Base-by-base conservation (phyloP, 1,139 yeast genomes). In the Yamadazyma oceani region DNA sequence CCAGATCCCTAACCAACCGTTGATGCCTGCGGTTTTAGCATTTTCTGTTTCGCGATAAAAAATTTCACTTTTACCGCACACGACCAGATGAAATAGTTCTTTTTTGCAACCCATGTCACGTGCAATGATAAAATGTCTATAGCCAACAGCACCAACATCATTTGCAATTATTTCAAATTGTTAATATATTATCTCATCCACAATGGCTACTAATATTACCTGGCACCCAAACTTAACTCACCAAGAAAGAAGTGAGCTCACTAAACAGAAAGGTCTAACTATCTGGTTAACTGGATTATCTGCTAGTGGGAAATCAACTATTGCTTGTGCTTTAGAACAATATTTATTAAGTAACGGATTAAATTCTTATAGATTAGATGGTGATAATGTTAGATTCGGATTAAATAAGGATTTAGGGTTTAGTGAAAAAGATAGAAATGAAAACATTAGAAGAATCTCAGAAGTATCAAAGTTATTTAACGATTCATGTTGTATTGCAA, bases 261-360 rank as follows among this genome's bases (percentile, higher is more conserved):
- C 88, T 48, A 81, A 82, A 45, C 97, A 90, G 68, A 75, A 75
- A 45, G 97, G 97, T 36, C 83, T 86, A 43, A 90, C 97, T 17
- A 73, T 90, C 30, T 90, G 97, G 97, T 75, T 90, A 53, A 90
- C 97, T 9, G 97, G 97, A 2, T 75, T 90, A 48, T 85, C 95
- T 44, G 97, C 97, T 6, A 84, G 95, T 38, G 97, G 97, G 44
- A 90, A 90, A 63, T 82, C 92, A 54, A 90, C 97, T 38, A 85
- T 90, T 57, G 97, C 97, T 2, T 86, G 96, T 60, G 97, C 96
- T 5, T 74, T 90, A 42, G 97, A 90, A 63, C 94, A 86, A 64
- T 71, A 79, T 42, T 69, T 90, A 42, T 73, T 90, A 46, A 78
- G 81, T 49, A 69, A 79, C 50, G 80, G 82, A 19, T 66, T 83